These are phyloP conservation scores for Fistulina hepatica DNA, from an alignment of 1,284 basidiomycete species.

Conservation along the genomic window DNA sequence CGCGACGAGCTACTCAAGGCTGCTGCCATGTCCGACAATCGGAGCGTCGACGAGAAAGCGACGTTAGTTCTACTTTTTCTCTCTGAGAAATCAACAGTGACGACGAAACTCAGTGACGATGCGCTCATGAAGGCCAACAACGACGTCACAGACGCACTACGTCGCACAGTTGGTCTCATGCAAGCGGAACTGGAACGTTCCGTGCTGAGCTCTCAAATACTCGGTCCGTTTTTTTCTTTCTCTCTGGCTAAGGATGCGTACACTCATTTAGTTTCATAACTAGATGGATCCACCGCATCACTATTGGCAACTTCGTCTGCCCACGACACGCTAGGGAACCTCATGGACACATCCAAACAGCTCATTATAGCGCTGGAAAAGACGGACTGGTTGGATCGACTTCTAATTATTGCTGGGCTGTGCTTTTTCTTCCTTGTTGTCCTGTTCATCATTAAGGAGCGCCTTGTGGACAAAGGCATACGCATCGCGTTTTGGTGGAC, in stretches of 20 bases:
- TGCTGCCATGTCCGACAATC: conserved; percentile 35
- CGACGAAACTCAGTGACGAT: conserved; percentile 49
- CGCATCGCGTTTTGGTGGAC: conserved; percentile 74
- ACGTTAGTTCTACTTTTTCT: conserved; percentile 30
- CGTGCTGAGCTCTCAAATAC: conserved; percentile 74
- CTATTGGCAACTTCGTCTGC: conserved; percentile 63
- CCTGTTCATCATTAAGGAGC: conserved; percentile 77
- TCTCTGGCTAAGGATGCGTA: not conserved
- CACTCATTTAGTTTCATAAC: not conserved
- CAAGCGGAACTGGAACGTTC: conserved; percentile 85
- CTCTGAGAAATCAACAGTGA: conserved; percentile 3
- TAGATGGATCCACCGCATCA: conserved; percentile 70
- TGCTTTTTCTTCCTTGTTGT: conserved; percentile 78
- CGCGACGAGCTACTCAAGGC: conserved; percentile 56
- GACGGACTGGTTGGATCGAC: conserved; percentile 84
- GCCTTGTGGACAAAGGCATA: conserved; percentile 66
- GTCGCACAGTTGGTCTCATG: conserved; percentile 77
- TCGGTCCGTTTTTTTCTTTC: conserved; percentile 45
- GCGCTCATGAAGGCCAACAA: conserved; percentile 78
- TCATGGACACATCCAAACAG: conserved; percentile 71
- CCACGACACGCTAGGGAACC: conserved; percentile 67
- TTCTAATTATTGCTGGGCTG: conserved; percentile 70
- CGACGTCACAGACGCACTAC: conserved; percentile 78
- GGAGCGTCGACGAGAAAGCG: conserved; percentile 36
- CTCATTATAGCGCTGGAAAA: conserved; percentile 80